Percentiles rank a stretch among this genome's conserved stretches.
Conservation (phyloP, 2,329 filamentous ascomycete species). For the Colletotrichum sp. region DNA sequence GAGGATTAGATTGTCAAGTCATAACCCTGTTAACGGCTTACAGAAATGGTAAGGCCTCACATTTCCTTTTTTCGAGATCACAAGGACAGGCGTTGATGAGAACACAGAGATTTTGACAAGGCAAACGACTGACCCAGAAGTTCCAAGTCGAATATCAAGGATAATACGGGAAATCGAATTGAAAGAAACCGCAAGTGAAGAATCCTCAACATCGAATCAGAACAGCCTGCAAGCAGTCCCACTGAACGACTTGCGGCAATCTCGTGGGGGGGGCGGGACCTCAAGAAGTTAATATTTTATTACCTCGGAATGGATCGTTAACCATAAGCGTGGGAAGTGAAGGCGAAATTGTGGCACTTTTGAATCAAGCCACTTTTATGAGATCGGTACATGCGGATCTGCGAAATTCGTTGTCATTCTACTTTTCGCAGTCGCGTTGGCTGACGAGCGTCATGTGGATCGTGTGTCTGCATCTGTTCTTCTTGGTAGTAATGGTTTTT, state of each 20-base stretch:
- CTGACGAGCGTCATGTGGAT: neutral
- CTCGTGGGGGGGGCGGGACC: rapidly evolving
- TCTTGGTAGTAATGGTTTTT: neutral
- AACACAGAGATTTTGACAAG: neutral
- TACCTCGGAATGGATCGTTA: neutral
- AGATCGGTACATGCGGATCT: neutral
- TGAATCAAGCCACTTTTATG: neutral
- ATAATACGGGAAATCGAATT: neutral
- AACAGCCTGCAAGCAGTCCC: neutral
- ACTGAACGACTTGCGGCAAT: neutral
- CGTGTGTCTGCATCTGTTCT: neutral
- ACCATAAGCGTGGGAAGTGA: neutral
- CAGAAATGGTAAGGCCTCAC: neutral
- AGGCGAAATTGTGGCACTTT: neutral
- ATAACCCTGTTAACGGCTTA: neutral
- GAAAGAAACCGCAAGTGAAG: neutral
- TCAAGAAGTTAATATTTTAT: no score
- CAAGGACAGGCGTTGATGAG: neutral
- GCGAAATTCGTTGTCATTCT: neutral
- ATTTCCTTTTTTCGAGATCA: neutral
- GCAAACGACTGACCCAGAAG: neutral
- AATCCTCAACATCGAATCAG: neutral
- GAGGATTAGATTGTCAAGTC: no score
- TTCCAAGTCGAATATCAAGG: neutral
- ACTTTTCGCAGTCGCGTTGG: neutral